phyloP scores from a whole-genome alignment of 768 basidiomycete genomes.

The Podaxis mareebaensis region DNA sequence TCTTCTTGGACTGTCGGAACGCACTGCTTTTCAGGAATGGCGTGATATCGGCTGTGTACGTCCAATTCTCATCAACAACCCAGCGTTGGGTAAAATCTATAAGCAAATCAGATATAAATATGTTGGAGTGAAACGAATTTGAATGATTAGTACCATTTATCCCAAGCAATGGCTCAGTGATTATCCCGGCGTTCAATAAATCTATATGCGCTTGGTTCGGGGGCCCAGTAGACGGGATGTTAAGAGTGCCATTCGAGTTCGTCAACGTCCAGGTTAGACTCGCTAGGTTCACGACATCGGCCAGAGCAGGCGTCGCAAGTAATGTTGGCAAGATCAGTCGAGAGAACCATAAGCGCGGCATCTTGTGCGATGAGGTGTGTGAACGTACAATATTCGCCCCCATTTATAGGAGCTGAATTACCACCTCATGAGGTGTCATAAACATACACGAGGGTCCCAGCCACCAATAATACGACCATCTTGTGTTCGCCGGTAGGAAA shows the following conservation, averaged over 20 bases:
- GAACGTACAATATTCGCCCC: not conserved
- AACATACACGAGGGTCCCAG: not conserved
- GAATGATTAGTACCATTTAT: constrained; percentile 45
- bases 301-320: constrained; percentile 17
- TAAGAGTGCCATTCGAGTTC: constrained; percentile 54
- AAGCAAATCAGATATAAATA: not conserved
- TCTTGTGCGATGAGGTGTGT: not conserved
- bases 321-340: not conserved
- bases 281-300: constrained; percentile 37
- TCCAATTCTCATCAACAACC: constrained; percentile 60
- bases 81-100: constrained; percentile 56
- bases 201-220: constrained; percentile 55
- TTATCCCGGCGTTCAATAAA: constrained; percentile 49
- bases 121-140: not conserved
- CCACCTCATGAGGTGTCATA: not conserved
- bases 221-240: constrained; percentile 51
- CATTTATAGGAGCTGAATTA: not conserved
- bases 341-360: constrained; percentile 2
- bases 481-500: not conserved
- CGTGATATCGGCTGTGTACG: constrained; percentile 53
- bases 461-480: not conserved
- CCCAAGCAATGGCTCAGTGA: constrained; percentile 52
- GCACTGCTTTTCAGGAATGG: constrained; percentile 36
- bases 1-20: constrained; percentile 25
- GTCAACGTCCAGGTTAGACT: constrained; percentile 51